Evolutionary conservation across 495 filamentous ascomycete species (phyloP).

Genomic region (Penicillium cosmopolitanum): DNA sequence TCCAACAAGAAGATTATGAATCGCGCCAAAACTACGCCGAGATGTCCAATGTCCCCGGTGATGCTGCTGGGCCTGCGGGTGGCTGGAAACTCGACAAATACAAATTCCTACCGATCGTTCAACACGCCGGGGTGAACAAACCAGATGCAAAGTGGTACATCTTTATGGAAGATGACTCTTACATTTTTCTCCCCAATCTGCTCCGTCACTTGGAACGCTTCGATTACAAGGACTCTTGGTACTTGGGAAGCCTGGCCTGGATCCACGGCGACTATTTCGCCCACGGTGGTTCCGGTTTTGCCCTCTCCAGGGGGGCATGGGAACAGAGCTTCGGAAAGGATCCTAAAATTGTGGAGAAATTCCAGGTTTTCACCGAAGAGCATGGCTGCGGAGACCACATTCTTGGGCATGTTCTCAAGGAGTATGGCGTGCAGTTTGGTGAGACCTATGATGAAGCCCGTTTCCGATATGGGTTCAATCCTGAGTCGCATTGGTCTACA

Average conservation of each 20-base stretch:
- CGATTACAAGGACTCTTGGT: conserved; percentile 48
- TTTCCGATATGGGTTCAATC: conserved; percentile 51
- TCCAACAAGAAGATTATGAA: conserved; percentile 28
- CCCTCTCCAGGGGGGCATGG: conserved; percentile 56
- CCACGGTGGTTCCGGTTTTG: conserved; percentile 64
- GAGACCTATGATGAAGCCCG: conserved; percentile 41
- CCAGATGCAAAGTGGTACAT: conserved; percentile 63
- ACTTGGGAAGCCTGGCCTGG: conserved; percentile 55
- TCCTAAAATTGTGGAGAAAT: conserved; percentile 36
- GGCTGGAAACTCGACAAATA: conserved; percentile 55
- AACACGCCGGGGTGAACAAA: conserved; percentile 38
- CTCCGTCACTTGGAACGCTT: conserved; percentile 51
- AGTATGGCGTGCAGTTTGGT: conserved; percentile 46
- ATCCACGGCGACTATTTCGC: conserved; percentile 51
- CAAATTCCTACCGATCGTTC: conserved; percentile 52
- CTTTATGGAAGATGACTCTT: conserved; percentile 65
- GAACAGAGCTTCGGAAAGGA: conserved; percentile 38
- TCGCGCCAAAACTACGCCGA: conserved; percentile 28
- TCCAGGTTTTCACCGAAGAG: conserved; percentile 35
- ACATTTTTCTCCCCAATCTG: conserved; percentile 60
- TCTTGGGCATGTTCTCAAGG: conserved; percentile 50
- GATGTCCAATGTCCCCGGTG: conserved; percentile 25
- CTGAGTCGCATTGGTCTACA: conserved; percentile 43
- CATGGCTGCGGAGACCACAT: conserved; percentile 56
- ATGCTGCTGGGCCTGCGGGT: conserved; percentile 22